These are phyloP conservation scores for Tricholoma matsutake DNA, from an alignment of 768 basidiomycete species.

Conservation along the genomic window DNA sequence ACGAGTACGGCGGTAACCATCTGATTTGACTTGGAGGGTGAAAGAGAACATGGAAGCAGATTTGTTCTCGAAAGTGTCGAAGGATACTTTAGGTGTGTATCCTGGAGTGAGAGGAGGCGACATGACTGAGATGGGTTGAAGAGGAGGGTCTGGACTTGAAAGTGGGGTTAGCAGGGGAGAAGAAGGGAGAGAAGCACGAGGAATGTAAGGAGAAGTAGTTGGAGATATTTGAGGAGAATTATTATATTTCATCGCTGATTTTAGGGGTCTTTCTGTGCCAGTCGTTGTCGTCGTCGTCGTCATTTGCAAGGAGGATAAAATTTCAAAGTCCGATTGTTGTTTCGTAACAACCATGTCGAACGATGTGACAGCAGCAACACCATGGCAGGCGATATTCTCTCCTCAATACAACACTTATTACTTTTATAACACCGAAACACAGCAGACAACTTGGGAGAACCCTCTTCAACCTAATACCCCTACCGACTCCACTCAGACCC, in stretches of 20 bases:
- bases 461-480: conserved; percentile 47
- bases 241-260: background rate
- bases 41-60: conserved; percentile 84
- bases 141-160: conserved; percentile 11
- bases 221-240: background rate
- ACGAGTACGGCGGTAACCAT: conserved; percentile 70
- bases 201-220: background rate
- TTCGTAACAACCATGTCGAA: too few species aligned
- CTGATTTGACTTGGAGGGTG: conserved; percentile 80
- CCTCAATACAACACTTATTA: conserved; percentile 80
- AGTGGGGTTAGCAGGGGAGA: background rate
- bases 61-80: conserved; percentile 85
- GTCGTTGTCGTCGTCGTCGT: too few species aligned
- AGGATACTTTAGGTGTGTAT: conserved; percentile 74
- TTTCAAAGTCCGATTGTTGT: background rate
- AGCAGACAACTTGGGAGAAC: conserved; percentile 84
- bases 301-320: background rate
- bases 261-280: too few species aligned
- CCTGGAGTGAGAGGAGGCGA: conserved; percentile 22
- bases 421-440: conserved; percentile 73
- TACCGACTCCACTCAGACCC: too few species aligned
- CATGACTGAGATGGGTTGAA: conserved; percentile 2
- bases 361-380: conserved; percentile 1
- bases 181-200: background rate
- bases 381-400: conserved; percentile 84